Evolutionary conservation across 2,329 filamentous ascomycete genomes (phyloP), one percentile per base, ranked within the genome.

Genomic region (Hymenoscyphus salicellus): DNA sequence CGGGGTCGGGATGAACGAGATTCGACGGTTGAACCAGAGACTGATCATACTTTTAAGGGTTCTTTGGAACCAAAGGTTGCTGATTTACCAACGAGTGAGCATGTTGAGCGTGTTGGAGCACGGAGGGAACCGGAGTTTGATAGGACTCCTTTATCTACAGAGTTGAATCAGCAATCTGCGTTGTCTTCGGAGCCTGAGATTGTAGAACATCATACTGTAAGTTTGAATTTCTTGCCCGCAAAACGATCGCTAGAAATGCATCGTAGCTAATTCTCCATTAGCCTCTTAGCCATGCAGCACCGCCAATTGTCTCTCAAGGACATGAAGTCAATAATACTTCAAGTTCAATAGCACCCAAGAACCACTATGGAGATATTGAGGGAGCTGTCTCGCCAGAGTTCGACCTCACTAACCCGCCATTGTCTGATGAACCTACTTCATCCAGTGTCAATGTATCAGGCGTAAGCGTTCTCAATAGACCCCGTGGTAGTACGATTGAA

Each of bases 401-500:
- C 23, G 46, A 52, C n/a, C 46, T 52, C 46, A 26, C 7, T 26
- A 14, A 52, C 10, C 11, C 20, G 14, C 55, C 55, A 56, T 30
- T 56, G n/a, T 32, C 55, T 30, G 30, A 6, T 7, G 11, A 56
- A 17, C 30, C 55, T 26, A 28, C 10, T 11, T 23, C 46, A 26
- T 11, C 46, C 14, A 52, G 46, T 52, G 46, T 26, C 23, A 26
- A 52, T 23, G 58, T 55, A n/a, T 49, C 60, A 33, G 36, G 60
- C 20, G 56, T 62, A 7, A 71, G 66, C 55, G 63, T 70, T 59
- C 55, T 70, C 10, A 63, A 70, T 61, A 65, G 68, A 49, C 65
- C 71, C 11, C 65, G 69, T 2, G 67, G 69, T 61, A 66, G 57
- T 32, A 69, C 66, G 16, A 63, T 69, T 49, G 65, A 68, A 28